These are phyloP conservation scores for Aquilaria malaccensis DNA, from an alignment of 345 rosid species.

Conservation along the genomic window DNA sequence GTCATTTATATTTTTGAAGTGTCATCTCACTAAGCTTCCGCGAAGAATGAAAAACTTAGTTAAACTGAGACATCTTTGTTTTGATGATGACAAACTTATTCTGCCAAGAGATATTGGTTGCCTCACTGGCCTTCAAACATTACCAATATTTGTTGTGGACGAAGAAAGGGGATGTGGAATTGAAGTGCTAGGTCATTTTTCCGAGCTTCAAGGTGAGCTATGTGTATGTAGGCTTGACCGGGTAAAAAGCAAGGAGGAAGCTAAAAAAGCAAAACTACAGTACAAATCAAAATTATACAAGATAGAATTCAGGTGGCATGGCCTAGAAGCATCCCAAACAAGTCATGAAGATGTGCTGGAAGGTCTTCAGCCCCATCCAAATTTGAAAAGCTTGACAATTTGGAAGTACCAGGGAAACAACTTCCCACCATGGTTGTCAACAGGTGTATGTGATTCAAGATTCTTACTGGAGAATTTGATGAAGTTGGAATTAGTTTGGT, in stretches of 20 bases:
- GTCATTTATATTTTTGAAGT: not conserved
- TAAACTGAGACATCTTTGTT: not conserved
- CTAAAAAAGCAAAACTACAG: not conserved
- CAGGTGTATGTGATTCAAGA: not conserved
- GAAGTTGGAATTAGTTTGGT: not conserved
- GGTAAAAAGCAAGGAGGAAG: not conserved
- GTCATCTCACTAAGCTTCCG: not conserved
- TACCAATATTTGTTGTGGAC: constrained; percentile 1
- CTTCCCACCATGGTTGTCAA: constrained; percentile 1
- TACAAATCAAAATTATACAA: not conserved
- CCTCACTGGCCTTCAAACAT: not conserved
- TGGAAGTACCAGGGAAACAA: not conserved
- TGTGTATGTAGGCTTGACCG: not conserved
- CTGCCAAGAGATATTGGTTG: not conserved
- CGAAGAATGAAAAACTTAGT: not conserved
- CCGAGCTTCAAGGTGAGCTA: not conserved
- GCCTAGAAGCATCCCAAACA: not conserved
- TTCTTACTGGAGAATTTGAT: not conserved
- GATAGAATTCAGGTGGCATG: not conserved
- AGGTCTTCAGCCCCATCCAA: not conserved
- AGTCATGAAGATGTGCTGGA: constrained; percentile 5
- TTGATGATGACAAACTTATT: not conserved
- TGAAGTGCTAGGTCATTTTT: not conserved
- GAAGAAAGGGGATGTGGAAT: not conserved
- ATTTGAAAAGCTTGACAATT: constrained; percentile 8